Evolutionary conservation across 192 early-diverging fungal species (phyloP), one percentile per base, ranked within the genome.

Genomic region (Coemansia umbellata): DNA sequence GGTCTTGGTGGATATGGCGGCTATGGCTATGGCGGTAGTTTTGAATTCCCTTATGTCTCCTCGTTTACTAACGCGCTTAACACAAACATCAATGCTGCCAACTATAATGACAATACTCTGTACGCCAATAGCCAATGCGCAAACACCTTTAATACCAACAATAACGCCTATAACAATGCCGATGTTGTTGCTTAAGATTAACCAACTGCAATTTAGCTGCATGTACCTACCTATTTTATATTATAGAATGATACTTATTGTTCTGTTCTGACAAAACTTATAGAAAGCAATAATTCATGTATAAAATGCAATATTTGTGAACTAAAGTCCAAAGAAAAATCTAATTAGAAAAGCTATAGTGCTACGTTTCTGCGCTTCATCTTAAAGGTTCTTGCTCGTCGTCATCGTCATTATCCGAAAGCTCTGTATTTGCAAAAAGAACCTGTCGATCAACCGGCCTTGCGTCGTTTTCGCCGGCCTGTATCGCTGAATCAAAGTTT

Each of bases 391-490:
- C 21, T 13, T 13, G 17, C 8, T 42, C 40, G 3, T 32, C 47
- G 2, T 63, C 53, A 10, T 59, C 53, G 4, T 74, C 70, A 1
- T 74, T 63, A n/a, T 63, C 70, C 3, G 70, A 74, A 30, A 74
- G 42, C 32, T 66, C 70, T 5, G 70, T 52, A 27, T 74, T 74
- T 6, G 71, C 71, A 53, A 74, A 74, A 27, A 74, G 22, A 23
- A 74, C 55, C 32, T 74, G 71, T 6, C 65, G 59, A 19, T 74
- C 71, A 21, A 74, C 71, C 10, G 55, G 21, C 11, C 35, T 39
- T 1, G 69, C 69, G 36, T 72, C 69, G 7, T 7, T 37, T 27
- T 72, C 69, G n/a, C 61, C 61, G 31, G 40, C 27, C 3, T 22
- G 53, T 6, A 49, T 24, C 0, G 13, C 37, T 1, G 42, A 8